A percentile compares a stretch with the other conserved stretches of the same genome.
Evolutionary conservation across 2,329 filamentous ascomycete genomes (phyloP).

Genomic region (Arthrobotrys musiformis): DNA sequence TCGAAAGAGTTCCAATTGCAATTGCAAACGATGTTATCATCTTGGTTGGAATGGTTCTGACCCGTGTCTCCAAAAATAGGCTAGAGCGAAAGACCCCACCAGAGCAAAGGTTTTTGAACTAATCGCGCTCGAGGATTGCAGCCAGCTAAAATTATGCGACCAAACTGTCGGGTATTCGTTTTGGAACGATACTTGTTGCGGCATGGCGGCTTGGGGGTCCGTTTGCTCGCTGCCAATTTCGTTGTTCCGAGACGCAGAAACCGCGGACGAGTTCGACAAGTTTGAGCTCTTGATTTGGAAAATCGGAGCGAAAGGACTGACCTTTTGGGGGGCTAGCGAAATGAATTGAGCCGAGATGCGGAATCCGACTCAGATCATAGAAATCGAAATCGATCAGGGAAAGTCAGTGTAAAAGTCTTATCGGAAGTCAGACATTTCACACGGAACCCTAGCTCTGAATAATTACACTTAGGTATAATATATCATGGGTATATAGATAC

Average conservation of each 20-base stretch:
- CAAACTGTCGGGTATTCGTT: constrained; percentile 35
- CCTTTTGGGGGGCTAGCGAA: neutral
- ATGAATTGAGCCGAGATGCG: neutral
- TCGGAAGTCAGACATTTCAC: neutral
- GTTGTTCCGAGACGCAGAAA: constrained; percentile 20
- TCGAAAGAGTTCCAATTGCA: neutral
- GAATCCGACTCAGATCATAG: neutral
- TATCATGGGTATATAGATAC: neutral
- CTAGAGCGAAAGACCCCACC: neutral
- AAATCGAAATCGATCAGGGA: neutral
- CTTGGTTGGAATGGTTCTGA: constrained; percentile 36
- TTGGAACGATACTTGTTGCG: constrained; percentile 20
- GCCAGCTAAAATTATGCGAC: constrained; percentile 39
- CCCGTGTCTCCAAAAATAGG: constrained; percentile 53
- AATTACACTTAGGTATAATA: neutral
- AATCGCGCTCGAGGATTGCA: neutral
- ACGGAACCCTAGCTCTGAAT: neutral
- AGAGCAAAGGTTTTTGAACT: neutral
- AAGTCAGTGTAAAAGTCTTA: neutral
- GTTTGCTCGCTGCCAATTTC: constrained; percentile 27
- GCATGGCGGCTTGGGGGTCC: constrained; percentile 23
- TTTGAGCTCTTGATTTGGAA: neutral
- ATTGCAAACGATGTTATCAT: neutral
- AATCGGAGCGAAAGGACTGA: neutral
- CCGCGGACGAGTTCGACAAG: neutral